Evolutionary conservation across 2,329 filamentous ascomycete genomes (phyloP), one percentile per base, ranked within the genome.

Genomic region (Lithohypha guttulata): DNA sequence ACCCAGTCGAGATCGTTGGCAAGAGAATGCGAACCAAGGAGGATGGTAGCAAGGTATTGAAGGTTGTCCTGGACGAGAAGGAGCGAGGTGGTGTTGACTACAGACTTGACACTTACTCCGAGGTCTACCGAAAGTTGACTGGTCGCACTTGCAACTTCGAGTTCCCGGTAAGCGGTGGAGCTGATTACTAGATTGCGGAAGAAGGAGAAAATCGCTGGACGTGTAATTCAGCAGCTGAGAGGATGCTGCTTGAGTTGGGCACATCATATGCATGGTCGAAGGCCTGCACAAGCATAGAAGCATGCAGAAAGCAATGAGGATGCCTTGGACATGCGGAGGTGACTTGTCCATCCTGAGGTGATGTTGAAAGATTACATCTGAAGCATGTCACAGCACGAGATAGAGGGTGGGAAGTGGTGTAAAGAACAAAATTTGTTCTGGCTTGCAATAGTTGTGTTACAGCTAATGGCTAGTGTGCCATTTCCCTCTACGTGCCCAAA

Each of bases 31-130:
- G 91, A 70, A 96, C 91, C 75, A 89, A 93, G 75, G 89, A 96
- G 78, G 91, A 98, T 70, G 86, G 86, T 69, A 81, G 76, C 81
- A 96, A 96, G 84, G 72, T 85, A 65, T 80, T 96, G 70, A 98
- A 98, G 84, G 85, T 98, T 66, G 77, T 98, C 64, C 80, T 98
- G 47, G 91, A 98, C 70, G 91, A 96, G 84, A 98, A 98, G 85
- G 91, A 98, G 84, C 84, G 87, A 60, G 89, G 87, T 62, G 86
- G 87, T 68, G 89, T 98, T 59, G 91, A 98, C 78, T 95, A 96
- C 83, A 80, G 91, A 68, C 84, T 98, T 59, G 91, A 98, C 72
- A 95, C 89, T 66, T 98, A 98, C 79, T 84, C 85, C 53, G 91
- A 98, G 80, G 91, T 98, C 65, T 98, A 98, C 84, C 85, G 86